Evolutionary conservation across 2,329 filamentous ascomycete species (phyloP), one percentile per base, ranked within the genome.

Genomic region (Myriangium duriaei): DNA sequence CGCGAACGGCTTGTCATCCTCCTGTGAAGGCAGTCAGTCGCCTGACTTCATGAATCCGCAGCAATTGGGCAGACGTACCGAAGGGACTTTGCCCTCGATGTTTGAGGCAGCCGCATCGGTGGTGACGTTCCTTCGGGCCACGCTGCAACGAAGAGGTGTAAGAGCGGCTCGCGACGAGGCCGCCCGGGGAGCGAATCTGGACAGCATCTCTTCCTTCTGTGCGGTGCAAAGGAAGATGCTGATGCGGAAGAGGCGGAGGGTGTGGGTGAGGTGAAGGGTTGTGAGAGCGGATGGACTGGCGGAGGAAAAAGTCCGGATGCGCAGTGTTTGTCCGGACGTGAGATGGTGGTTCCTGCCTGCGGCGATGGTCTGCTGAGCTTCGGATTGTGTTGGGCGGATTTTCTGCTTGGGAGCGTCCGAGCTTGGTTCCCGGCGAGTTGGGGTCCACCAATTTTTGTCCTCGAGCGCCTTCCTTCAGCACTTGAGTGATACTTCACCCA

Each of bases 71-170:
- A 26, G 50, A 54, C 71, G 51, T 68, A 81, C 78, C 60, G 71
- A 60, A 41, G 79, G 79, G 47, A 83, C 71, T 53, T 76, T 70
- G 56, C 69, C 72, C 70, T 82, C 84, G 54, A 86, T 79, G 62
- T 92, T 84, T 54, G 86, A 79, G 55, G 82, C 88, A 50, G 91
- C 91, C 49, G 91, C 91, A 66, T 96, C 81, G 50, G 91, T 96
- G 51, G 91, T 98, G 57, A 98, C 91, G 52, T 75, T 75, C 60
- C 88, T 76, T 59, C 76, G 68, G 45, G 62, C 60, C 35, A 58
- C 58, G 48, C 60, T 60, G 49, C 61, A 61, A 51, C 60, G 61
- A 24, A 55, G 42, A 17, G 60, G 52, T 43, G 55, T 49, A 42
- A 55, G 48, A 21, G 46, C 46, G 18, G 42, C 41, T 43, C 52